These are phyloP conservation scores for Daldinia sp. DNA, from an alignment of 2,329 filamentous ascomycete genomes.

Conservation along the genomic window DNA sequence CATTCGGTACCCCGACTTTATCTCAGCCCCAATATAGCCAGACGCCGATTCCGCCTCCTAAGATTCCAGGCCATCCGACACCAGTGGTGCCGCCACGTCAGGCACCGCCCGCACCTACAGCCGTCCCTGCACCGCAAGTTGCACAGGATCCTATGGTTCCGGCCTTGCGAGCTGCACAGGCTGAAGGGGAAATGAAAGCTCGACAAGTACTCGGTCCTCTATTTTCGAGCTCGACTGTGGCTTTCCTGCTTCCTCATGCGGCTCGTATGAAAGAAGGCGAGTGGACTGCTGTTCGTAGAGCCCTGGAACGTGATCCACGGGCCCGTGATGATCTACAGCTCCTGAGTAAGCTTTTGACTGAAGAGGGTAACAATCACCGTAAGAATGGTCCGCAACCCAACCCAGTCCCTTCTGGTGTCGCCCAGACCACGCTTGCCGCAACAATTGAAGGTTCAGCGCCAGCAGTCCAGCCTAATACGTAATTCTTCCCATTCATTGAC, in stretches of 20 bases:
- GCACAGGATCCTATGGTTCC: conserved; percentile 55
- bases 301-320: conserved; percentile 74
- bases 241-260: conserved; percentile 77
- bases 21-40: conserved; percentile 50
- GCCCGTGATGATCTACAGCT: conserved; percentile 72
- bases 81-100: conserved; percentile 42
- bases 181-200: conserved; percentile 68
- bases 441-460: conserved; percentile 40
- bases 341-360: conserved; percentile 67
- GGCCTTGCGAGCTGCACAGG: conserved; percentile 58
- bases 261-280: conserved; percentile 77
- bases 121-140: conserved; percentile 33
- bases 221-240: conserved; percentile 72
- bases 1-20: conserved; percentile 45
- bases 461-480: conserved; percentile 46
- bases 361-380: conserved; percentile 55
- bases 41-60: conserved; percentile 51
- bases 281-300: conserved; percentile 77
- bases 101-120: conserved; percentile 18
- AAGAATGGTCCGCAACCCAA: conserved; percentile 46
- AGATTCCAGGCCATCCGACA: conserved; percentile 50
- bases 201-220: conserved; percentile 73
- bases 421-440: conserved; percentile 50
- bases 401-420: conserved; percentile 47
- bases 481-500: conserved; percentile 12